Evolutionary conservation across 179 eudicot species (phyloP), one percentile per base, ranked within the genome.

Genomic region (Beta corolliflora): DNA sequence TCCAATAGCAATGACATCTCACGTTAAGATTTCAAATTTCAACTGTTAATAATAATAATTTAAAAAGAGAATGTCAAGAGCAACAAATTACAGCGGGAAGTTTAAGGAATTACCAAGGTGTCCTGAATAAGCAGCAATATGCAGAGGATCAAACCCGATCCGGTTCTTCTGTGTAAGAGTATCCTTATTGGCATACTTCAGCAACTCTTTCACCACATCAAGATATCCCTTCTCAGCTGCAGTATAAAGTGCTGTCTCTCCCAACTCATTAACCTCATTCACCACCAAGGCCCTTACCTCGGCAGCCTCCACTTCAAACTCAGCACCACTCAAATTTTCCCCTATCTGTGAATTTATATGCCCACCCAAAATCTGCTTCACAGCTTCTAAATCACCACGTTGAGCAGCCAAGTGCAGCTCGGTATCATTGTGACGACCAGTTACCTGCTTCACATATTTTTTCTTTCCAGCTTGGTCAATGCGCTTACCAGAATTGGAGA

Each of bases 321-420:
- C 96, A n/a, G 84, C 84, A 36, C 93, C 93, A 52, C 91, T 85
- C 45, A 90, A 61, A 21, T 85, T 88, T 56, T 83, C 91, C 54
- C 87, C 88, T 76, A 92, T 92, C 80, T 92, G 95, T 29, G 86
- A 86, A 80, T 88, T 82, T 9, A 92, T 92, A 36, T 89, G 91
- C 67, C 83, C 87, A 41, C 82, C 88, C 56, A 92, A 84, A 63
- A 92, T 91, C 82, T 89, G 89, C 87, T 85, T 84, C 80, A 92
- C 91, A 8, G 92, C 89, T n/a, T 83, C 87, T 84, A 90, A 87
- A 80, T 92, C 93, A 69, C 95, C 95, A 13, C 89, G 88, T 80
- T 90, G 91, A 55, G 95, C 92, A 45, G 95, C 95, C 83, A 92
- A 80, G 80, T 92, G 95, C 60, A 92, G 89, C 85, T 88, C 93